Conservation (phyloP, 2,329 filamentous ascomycete genomes). For the Plenodomus tracheiphilus region DNA sequence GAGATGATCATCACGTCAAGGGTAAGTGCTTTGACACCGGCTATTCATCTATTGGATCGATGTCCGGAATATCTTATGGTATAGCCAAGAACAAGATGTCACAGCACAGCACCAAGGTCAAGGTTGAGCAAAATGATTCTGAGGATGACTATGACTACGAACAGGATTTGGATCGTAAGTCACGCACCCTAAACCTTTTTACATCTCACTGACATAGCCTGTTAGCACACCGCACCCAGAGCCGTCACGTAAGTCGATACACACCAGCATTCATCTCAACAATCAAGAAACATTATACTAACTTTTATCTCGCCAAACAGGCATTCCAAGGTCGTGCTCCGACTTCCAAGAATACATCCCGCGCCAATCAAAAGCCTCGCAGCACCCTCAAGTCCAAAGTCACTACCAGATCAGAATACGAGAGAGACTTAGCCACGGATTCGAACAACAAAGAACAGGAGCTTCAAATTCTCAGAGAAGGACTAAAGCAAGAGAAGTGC, state of each 20-base stretch:
- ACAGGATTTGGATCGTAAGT: background rate
- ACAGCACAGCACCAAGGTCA: background rate
- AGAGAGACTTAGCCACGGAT: background rate
- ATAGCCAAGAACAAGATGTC: background rate
- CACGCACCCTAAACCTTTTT: background rate
- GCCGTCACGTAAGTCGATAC: too few relatives aligned
- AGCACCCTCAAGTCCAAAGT: too few relatives aligned
- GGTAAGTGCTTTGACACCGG: background rate
- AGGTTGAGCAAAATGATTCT: background rate
- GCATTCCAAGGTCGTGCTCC: too few relatives aligned
- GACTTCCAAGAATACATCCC: too few relatives aligned
- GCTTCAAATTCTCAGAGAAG: background rate
- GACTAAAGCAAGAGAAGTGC: background rate
- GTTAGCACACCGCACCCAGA: background rate
- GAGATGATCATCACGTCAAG: background rate
- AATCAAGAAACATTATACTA: too few relatives aligned
- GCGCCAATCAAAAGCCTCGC: too few relatives aligned
- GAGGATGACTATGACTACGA: background rate
- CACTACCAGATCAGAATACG: background rate
- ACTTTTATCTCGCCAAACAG: too few relatives aligned
- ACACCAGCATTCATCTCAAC: too few relatives aligned
- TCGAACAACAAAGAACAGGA: background rate
- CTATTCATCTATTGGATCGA: background rate
- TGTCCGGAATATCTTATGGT: background rate
- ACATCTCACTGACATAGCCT: background rate